Evolutionary conservation across 2,329 filamentous ascomycete genomes (phyloP).

Genomic region (Phyllosticta capitalensis): DNA sequence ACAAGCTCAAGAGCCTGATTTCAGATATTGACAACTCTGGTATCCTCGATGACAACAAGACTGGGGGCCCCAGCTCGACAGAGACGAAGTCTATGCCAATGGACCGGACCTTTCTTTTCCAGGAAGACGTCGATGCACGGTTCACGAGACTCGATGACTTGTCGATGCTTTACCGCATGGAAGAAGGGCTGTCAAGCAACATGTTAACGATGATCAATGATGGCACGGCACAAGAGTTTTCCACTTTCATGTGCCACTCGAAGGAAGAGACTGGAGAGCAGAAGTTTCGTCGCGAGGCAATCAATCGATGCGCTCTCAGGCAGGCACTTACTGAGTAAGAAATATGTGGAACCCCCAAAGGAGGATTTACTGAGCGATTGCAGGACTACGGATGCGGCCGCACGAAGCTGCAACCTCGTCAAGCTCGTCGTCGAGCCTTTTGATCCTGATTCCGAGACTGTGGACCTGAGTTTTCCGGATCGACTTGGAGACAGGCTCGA

Average conservation of each 20-base stretch:
- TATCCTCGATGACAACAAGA: neutral
- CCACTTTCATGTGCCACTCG: neutral
- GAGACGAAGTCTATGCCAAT: neutral
- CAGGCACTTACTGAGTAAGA: constrained; percentile 1
- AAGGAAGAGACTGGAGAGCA: neutral
- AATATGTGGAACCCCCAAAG: neutral
- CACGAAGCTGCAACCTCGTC: neutral
- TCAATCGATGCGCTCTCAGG: neutral
- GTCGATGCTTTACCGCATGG: neutral
- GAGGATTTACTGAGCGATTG: neutral
- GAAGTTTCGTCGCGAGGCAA: neutral
- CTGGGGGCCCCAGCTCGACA: neutral
- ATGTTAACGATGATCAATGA: neutral
- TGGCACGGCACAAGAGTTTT: neutral
- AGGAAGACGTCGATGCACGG: neutral
- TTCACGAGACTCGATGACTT: neutral
- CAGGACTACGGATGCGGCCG: neutral
- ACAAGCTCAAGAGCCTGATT: neutral
- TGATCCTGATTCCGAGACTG: neutral
- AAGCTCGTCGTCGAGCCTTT: neutral
- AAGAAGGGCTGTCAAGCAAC: neutral
- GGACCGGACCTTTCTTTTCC: neutral
- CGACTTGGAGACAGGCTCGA: neutral
- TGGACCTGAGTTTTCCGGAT: neutral
- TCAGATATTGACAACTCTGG: neutral